Conservation (phyloP, 371 early-diverging fungal species). For the Actinomortierella wolfii region DNA sequence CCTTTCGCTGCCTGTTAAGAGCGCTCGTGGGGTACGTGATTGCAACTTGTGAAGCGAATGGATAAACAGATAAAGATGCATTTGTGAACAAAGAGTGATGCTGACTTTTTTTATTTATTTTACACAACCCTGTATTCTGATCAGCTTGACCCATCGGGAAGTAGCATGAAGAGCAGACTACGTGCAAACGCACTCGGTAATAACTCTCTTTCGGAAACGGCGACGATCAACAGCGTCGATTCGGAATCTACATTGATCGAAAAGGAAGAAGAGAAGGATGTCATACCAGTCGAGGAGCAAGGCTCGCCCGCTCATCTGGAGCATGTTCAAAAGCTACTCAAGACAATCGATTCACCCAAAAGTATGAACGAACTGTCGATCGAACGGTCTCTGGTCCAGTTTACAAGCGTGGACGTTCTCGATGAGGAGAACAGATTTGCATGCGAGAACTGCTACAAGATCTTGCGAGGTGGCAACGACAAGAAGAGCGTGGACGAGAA, state of each 20-base stretch:
- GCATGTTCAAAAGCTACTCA: constrained; percentile 35
- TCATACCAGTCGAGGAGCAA: constrained; percentile 13
- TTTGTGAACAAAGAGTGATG: too few species aligned
- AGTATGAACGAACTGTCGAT: constrained; percentile 15
- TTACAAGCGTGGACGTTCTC: constrained; percentile 34
- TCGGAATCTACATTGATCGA: too few species aligned
- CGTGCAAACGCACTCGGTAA: too few species aligned
- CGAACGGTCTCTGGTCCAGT: constrained; percentile 32
- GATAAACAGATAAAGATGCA: too few species aligned
- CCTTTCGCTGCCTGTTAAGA: constrained; percentile 24
- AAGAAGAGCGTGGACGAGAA: background rate
- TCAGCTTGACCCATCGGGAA: too few species aligned
- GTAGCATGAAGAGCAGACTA: too few species aligned
- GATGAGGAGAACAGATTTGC: constrained; percentile 43
- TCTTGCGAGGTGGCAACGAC: constrained; percentile 6
- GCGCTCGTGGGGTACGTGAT: constrained; percentile 5
- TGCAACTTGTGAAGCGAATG: too few species aligned
- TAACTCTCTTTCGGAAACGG: too few species aligned
- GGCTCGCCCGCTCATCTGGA: constrained; percentile 22
- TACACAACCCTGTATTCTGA: too few species aligned
- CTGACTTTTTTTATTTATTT: too few species aligned
- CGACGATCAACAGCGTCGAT: too few species aligned
- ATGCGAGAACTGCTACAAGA: constrained; percentile 41
- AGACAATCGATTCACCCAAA: background rate
- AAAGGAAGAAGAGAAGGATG: constrained; percentile 9